Base-by-base conservation (phyloP, 306 rosid species). In the Malus orientalis region DNA sequence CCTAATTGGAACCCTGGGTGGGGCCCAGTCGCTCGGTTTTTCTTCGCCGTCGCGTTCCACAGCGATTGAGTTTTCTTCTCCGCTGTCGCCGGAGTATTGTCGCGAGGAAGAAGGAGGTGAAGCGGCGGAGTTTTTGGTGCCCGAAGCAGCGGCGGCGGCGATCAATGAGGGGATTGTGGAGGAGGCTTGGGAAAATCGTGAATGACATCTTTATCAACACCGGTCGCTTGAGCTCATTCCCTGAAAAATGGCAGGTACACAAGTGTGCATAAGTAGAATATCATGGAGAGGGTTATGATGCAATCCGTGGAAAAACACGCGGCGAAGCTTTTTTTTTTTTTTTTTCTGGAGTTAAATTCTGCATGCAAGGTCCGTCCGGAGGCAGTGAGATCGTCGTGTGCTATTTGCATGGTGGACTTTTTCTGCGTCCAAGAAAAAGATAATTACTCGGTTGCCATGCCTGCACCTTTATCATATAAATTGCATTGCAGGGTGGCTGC, bases 101-200 rank as follows among this genome's bases (percentile, higher is more conserved):
- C 79, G 74, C 18, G 89, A 92, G 55, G 86, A 72, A 8, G 87
- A 86, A 38, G 78, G 16, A 16, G 78, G 69, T 11, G 76, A 58
- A 2, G 49, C 42, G 64, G 55, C 70, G 40, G 89, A 83, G 69
- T 6, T 47, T 47, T 47, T 83, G 0, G 78, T 40, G 54, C 62
- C 91, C 4, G 85, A 47, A 47, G 53, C 53, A 13, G 53, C 85
- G 54, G 29, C 73, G 62, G 85, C 81, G 73, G 87, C 79, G 62
- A 87, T 87, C 49, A 92, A 88, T 69, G 90, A 87, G 74, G 92
- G 88, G 30, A 86, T 95, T 40, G 98, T 95, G 27, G 88, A 87
- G 79, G 98, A 95, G 80, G 98, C 93, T 64, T 92, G 98, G 98
- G 91, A 92, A 76, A 92, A 30, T 92, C 81, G 97, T 92, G 40